Evolutionary conservation across 257 asterid species (phyloP).

Genomic region (Solanum chmielewskii): DNA sequence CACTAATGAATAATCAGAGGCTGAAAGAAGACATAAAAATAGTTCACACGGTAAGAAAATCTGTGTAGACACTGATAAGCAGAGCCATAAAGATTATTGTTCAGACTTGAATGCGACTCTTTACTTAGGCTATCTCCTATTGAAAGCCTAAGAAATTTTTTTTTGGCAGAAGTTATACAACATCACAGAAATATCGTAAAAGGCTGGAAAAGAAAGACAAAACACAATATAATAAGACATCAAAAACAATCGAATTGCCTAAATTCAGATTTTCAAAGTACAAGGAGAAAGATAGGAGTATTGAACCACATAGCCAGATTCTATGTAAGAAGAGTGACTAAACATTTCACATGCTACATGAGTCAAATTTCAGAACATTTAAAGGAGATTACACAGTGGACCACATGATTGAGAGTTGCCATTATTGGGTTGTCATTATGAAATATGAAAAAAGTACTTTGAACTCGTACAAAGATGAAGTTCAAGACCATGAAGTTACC

Average conservation of each 20-base stretch:
- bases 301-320: neutral
- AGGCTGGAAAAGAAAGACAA: neutral
- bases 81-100: neutral
- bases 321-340: neutral
- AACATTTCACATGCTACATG: neutral
- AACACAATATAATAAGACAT: neutral
- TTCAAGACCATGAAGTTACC: neutral
- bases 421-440: neutral
- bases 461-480: neutral
- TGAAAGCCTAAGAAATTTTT: neutral
- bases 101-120: neutral
- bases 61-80: neutral
- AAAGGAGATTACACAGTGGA: neutral
- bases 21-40: neutral
- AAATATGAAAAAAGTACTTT: neutral
- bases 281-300: neutral
- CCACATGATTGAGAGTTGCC: neutral
- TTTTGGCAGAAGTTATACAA: neutral
- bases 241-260: neutral
- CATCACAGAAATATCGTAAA: neutral
- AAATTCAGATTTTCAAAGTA: neutral
- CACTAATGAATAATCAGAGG: neutral
- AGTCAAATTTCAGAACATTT: neutral
- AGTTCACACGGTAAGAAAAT: neutral
- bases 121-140: neutral